Evolutionary conservation across 1,139 yeast genomes (phyloP), one percentile per base, ranked within the genome.

Genomic region (Magnusiomyces paraingens): DNA sequence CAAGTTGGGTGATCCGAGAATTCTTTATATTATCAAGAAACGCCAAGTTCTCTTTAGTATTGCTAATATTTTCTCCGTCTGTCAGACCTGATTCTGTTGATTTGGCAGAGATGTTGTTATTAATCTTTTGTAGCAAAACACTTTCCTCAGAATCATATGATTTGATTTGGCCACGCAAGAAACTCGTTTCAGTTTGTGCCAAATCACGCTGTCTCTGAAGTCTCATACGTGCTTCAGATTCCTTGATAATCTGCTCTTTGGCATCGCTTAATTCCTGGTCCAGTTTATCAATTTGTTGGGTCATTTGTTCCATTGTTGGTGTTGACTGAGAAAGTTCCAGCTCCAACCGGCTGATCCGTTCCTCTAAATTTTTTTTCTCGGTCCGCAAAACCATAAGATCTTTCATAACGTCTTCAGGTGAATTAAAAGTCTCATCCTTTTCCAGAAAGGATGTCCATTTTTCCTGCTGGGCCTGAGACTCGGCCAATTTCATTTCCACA

Each of bases 171-270:
- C 74, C 76, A 58, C 89, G 72, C 54, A 86, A 69, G 55, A 82
- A 76, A 53, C 75, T 79, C 32, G 83, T 77, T 63, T 86, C 94
- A 58, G 80, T 81, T n/a, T 70, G 62, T n/a, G 82, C 78, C 49
- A 85, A 70, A 1, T 72, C 65, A 54, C 76, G 76, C 57, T 81
- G 84, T 54, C 80, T 76, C 55, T 82, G 82, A 21, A 82, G 65
- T 58, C 83, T 69, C 53, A 71, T 64, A 57, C 72, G 63, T 57
- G 72, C 54, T 56, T 68, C 70, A 57, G 70, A 67, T 65, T 68
- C 71, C 29, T 62, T 64, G 56, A 59, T 63, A 50, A 64, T 55
- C 59, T 64, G 58, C 39, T 71, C 72, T 36, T 69, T 66, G 39
- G 71, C 57, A 21, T 70, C 72, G 58, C 64, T 70, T 50, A 75